phyloP scores from a whole-genome alignment of 225 moss, liverwort and hornwort species.

The Pseudisothecium myosuroides region DNA sequence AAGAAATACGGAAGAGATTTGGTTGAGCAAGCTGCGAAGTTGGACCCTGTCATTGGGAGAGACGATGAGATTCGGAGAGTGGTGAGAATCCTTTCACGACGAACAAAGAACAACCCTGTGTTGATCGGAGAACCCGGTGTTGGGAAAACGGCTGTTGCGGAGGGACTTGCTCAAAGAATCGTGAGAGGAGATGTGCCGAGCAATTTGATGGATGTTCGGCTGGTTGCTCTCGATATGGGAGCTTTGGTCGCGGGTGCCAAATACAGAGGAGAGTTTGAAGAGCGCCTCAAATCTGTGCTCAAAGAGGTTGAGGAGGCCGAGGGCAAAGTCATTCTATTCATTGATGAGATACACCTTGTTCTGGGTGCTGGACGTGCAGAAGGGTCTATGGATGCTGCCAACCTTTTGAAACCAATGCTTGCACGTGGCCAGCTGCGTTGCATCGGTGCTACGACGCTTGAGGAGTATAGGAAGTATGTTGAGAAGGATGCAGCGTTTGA shows the following conservation, averaged over 20 bases:
- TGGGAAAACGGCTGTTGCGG: slow-evolving; percentile 93
- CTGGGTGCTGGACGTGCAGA: slow-evolving; percentile 77
- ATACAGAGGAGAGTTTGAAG: slow-evolving; percentile 90
- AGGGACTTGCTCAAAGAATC: slow-evolving; percentile 91
- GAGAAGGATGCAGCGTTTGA: slow-evolving; percentile 97
- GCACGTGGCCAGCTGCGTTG: slow-evolving; percentile 88
- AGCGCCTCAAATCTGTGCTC: slow-evolving; percentile 76
- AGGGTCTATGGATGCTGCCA: slow-evolving; percentile 98
- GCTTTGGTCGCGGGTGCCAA: slow-evolving; percentile 86
- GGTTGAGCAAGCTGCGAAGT: slow-evolving; percentile 66
- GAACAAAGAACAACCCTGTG: slow-evolving; percentile 96
- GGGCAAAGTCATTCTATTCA: slow-evolving; percentile 86
- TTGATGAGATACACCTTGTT: slow-evolving; percentile 91
- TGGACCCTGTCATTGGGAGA: slow-evolving; percentile 93
- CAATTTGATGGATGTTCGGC: slow-evolving; percentile 70
- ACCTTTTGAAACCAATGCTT: slow-evolving; percentile 93
- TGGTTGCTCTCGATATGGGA: slow-evolving; percentile 88
- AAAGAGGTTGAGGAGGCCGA: slow-evolving; percentile 91
- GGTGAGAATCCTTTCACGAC: slow-evolving; percentile 76
- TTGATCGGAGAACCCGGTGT: slow-evolving; percentile 93
- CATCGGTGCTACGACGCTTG: slow-evolving; percentile 83
- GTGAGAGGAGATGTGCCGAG: slow-evolving; percentile 86
- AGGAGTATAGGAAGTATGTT: slow-evolving; percentile 82
- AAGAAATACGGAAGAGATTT: slow-evolving; percentile 90
- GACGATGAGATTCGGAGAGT: slow-evolving; percentile 94